Percentiles rank a stretch among this genome's conserved stretches.
These are phyloP conservation scores for Trichoderma semiorbis DNA, from an alignment of 2,329 filamentous ascomycete species.

Conservation along the genomic window DNA sequence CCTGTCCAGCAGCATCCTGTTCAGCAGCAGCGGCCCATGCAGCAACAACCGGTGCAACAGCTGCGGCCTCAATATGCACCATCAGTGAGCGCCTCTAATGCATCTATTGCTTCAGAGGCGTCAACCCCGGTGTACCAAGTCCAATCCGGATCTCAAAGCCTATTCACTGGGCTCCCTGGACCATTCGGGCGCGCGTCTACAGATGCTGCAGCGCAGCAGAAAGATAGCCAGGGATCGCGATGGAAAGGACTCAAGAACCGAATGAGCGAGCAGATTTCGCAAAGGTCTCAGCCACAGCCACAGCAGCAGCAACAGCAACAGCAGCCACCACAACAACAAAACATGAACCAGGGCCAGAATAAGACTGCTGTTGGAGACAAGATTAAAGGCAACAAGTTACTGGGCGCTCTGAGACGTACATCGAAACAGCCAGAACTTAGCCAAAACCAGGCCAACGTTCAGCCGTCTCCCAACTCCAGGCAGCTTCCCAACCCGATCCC, in stretches of 20 bases:
- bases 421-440: slow-evolving; percentile 23
- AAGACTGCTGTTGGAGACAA: slow-evolving; percentile 16
- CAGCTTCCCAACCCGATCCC: not conserved
- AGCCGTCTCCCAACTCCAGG: not conserved
- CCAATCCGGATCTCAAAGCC: not conserved
- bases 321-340: not conserved
- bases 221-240: slow-evolving; percentile 27
- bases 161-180: not conserved
- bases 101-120: not conserved
- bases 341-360: slow-evolving; percentile 11
- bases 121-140: not conserved
- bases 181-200: not conserved
- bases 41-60: not conserved
- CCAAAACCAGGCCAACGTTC: not conserved
- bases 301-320: not conserved
- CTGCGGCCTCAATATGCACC: not conserved
- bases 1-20: not conserved
- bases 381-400: slow-evolving; percentile 25
- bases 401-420: slow-evolving; percentile 33
- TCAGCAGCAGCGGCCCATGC: not conserved
- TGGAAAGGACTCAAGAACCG: slow-evolving; percentile 35
- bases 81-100: slow-evolving; percentile 1
- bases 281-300: slow-evolving; percentile 6
- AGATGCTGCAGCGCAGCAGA: slow-evolving; percentile 6
- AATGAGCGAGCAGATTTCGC: slow-evolving; percentile 31